Percentiles rank a stretch among this genome's conserved stretches.
Conservation (phyloP, 2,329 filamentous ascomycete genomes). For the Aspergillus puulaauensis region DNA sequence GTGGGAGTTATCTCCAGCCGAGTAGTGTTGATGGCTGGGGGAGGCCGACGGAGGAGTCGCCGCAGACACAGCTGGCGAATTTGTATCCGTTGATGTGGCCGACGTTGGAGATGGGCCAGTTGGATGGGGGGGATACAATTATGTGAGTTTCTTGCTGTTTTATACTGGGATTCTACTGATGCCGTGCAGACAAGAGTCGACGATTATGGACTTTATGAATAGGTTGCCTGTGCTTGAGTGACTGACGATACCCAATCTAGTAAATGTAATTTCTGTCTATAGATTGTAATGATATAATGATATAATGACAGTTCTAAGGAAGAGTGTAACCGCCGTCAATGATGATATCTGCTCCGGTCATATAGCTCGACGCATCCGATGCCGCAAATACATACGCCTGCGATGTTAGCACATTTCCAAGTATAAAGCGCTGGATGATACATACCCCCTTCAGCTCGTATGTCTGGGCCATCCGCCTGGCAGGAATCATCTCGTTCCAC, state of each 20-base stretch:
- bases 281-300: too few species aligned
- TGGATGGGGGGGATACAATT: not conserved
- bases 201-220: not conserved
- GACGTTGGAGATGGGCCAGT: not conserved
- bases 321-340: slow-evolving; percentile 50
- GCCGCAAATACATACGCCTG: slow-evolving; percentile 36
- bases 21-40: not conserved
- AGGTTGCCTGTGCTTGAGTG: not conserved
- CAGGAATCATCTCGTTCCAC: slow-evolving; percentile 43
- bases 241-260: too few species aligned
- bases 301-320: slow-evolving; percentile 14
- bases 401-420: not conserved
- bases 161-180: not conserved
- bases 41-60: not conserved
- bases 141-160: not conserved
- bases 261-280: too few species aligned
- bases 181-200: not conserved
- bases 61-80: not conserved
- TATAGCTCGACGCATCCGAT: slow-evolving; percentile 49
- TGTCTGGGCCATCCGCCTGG: slow-evolving; percentile 35
- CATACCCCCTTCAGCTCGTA: slow-evolving; percentile 41
- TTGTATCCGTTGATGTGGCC: not conserved
- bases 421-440: not conserved
- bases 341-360: slow-evolving; percentile 49
- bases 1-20: not conserved